These are phyloP conservation scores for Paramecium sonneborni DNA, from an alignment of 73 alveolate genomes.

Conservation along the genomic window DNA sequence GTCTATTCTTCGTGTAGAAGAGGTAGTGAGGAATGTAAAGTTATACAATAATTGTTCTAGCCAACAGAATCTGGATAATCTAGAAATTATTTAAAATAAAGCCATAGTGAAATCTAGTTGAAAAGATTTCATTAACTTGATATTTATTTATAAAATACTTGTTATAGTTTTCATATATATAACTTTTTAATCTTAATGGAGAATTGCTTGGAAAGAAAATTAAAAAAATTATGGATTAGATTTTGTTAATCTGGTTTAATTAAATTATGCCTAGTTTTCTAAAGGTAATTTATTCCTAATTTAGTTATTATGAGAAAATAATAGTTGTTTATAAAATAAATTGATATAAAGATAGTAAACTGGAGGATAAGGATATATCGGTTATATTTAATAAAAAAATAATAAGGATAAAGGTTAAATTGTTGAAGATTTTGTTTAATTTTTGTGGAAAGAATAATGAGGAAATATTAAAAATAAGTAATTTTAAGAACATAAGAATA, in stretches of 20 bases:
- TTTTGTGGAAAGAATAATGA: not conserved
- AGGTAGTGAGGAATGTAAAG: not conserved
- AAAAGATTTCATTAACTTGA: not conserved
- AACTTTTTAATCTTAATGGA: not conserved
- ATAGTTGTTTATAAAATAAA: too few relatives aligned
- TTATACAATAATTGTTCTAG: not conserved
- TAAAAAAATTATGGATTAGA: not conserved
- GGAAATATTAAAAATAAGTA: too few relatives aligned
- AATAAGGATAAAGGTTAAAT: not conserved
- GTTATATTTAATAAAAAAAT: not conserved
- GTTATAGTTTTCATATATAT: not conserved
- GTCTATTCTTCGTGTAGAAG: not conserved
- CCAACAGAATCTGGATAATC: not conserved
- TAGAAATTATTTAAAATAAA: slow-evolving; percentile 12
- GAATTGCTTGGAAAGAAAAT: not conserved
- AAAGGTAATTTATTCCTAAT: too few relatives aligned
- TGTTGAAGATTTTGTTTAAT: not conserved
- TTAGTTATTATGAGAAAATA: too few relatives aligned
- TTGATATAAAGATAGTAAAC: not conserved
- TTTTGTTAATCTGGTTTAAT: not conserved
- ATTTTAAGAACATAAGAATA: too few relatives aligned
- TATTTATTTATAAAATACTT: not conserved
- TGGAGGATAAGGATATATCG: not conserved
- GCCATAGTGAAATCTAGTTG: not conserved
- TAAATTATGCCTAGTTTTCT: not conserved